Evolutionary conservation across 495 filamentous ascomycete species (phyloP).

Genomic region (Xylaria longipes): DNA sequence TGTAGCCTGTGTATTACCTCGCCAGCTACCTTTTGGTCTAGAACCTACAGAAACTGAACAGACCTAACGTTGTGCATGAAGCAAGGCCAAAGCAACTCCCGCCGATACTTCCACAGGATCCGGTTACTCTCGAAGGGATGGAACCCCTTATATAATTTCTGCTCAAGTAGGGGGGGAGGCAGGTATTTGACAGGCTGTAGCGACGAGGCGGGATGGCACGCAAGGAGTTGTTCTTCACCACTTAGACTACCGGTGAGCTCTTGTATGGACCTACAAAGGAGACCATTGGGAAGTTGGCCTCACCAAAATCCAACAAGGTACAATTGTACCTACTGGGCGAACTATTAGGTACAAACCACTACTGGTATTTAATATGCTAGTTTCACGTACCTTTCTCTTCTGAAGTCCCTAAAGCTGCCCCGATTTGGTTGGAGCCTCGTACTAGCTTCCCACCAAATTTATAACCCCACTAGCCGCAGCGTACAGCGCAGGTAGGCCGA

Average conservation of each 20-base stretch:
- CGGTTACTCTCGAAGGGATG: neutral
- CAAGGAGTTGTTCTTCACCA: neutral
- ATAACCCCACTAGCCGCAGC: neutral
- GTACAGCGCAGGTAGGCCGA: neutral
- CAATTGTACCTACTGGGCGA: neutral
- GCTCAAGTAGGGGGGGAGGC: neutral
- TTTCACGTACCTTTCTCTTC: neutral
- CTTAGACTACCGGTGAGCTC: neutral
- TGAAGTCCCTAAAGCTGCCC: neutral
- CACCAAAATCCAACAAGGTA: conserved; percentile 10
- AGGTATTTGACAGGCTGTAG: neutral
- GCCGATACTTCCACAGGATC: neutral
- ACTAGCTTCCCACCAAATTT: conserved; percentile 11
- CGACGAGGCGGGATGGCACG: neutral
- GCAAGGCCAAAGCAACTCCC: neutral
- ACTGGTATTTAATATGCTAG: neutral
- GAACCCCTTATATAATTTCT: neutral
- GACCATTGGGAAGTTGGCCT: neutral
- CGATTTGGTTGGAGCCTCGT: neutral
- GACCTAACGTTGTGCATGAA: neutral
- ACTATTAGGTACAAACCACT: neutral
- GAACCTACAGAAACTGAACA: neutral
- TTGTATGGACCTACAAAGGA: neutral
- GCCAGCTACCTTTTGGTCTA: neutral
- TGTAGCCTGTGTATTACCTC: neutral